These are phyloP conservation scores for Flagelloscypha sp. DNA, from an alignment of 768 basidiomycete genomes.

Conservation along the genomic window DNA sequence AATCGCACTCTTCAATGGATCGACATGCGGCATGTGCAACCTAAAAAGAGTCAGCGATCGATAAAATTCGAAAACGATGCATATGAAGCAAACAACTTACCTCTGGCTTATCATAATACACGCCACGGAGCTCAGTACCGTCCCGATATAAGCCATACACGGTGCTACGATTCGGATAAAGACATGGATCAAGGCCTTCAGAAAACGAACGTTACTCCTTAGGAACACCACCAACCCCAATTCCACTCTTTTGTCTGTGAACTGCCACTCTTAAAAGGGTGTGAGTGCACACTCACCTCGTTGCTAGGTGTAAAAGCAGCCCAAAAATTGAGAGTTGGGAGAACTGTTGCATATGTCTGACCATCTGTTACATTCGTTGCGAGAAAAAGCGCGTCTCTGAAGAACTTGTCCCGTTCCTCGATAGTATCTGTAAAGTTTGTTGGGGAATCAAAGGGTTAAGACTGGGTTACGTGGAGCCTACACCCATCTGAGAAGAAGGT, in stretches of 20 bases:
- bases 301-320: constrained; percentile 69
- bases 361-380: constrained; percentile 64
- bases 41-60: too few species aligned
- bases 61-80: too few species aligned
- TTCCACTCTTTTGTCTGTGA: constrained; percentile 46
- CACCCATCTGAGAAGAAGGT: constrained; percentile 78
- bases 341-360: constrained; percentile 70
- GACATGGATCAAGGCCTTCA: not conserved
- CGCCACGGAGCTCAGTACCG: constrained; percentile 67
- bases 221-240: constrained; percentile 58
- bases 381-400: constrained; percentile 56
- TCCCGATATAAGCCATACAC: constrained; percentile 69
- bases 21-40: constrained; percentile 62
- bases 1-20: constrained; percentile 62
- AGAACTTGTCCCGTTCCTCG: constrained; percentile 53
- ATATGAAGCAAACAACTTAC: too few species aligned
- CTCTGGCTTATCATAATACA: constrained; percentile 62
- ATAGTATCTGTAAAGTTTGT: constrained; percentile 42
- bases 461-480: constrained; percentile 28
- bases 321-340: constrained; percentile 75
- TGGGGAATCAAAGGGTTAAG: not conserved
- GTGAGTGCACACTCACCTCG: constrained; percentile 36
- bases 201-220: constrained; percentile 42
- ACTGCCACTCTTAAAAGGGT: not conserved
- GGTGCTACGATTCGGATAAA: constrained; percentile 37